Evolutionary conservation across 352 stramenopile species (phyloP).

Genomic region (Phytophthora hybrid): DNA sequence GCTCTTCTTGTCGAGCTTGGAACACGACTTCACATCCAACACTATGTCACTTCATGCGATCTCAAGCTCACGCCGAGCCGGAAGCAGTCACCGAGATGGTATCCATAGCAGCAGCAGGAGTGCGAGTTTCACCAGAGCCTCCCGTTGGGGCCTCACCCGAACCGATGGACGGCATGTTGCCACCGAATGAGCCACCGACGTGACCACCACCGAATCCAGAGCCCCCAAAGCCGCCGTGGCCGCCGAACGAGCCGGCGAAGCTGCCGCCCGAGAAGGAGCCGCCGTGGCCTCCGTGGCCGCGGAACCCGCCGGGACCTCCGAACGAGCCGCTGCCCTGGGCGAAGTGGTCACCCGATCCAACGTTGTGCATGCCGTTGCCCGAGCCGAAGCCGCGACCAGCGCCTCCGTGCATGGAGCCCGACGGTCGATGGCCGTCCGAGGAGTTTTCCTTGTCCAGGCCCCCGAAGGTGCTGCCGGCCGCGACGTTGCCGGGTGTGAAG

Average conservation of each 20-base stretch:
- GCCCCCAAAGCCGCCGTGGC: neutral
- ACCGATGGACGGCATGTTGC: slow-evolving; percentile 18
- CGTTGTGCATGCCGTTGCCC: slow-evolving; percentile 32
- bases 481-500: slow-evolving; percentile 30
- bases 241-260: neutral
- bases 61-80: neutral
- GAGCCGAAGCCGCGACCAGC: slow-evolving; percentile 15
- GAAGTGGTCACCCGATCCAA: slow-evolving; percentile 25
- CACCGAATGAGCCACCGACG: slow-evolving; percentile 1
- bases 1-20: neutral
- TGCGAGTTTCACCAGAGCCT: slow-evolving; percentile 8
- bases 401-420: slow-evolving; percentile 19
- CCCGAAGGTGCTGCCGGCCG: neutral
- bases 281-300: slow-evolving; percentile 2
- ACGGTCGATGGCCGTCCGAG: slow-evolving; percentile 11
- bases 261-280: slow-evolving; percentile 22
- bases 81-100: slow-evolving; percentile 14
- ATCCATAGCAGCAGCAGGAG: slow-evolving; percentile 10
- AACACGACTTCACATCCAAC: neutral
- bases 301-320: slow-evolving; percentile 7
- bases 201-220: neutral
- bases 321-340: slow-evolving; percentile 17
- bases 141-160: slow-evolving; percentile 22
- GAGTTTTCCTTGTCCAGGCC: slow-evolving; percentile 14
- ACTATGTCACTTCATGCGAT: neutral